phyloP scores from a whole-genome alignment of 441 rosid species.

The Geranium incanum region DNA sequence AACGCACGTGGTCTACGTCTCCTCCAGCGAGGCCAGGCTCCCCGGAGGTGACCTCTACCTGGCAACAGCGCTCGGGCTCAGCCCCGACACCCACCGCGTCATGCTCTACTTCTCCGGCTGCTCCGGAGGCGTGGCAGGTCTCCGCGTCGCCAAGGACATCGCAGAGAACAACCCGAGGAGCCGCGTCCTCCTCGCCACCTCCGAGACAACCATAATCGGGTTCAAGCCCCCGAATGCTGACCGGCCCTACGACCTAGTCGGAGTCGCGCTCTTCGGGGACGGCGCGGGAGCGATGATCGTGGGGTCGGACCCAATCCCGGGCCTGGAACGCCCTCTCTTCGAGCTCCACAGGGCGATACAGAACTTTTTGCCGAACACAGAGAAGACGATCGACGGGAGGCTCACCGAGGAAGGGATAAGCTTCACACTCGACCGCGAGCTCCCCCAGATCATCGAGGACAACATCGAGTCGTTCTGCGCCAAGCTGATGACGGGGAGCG shows the following conservation, averaged over 20 bases:
- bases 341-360: slow-evolving; percentile 87
- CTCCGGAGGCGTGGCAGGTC: slow-evolving; percentile 93
- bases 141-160: slow-evolving; percentile 85
- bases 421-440: slow-evolving; percentile 81
- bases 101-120: slow-evolving; percentile 82
- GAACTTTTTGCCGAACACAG: slow-evolving; percentile 71
- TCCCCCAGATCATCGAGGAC: slow-evolving; percentile 85
- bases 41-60: slow-evolving; percentile 86
- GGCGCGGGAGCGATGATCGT: slow-evolving; percentile 87
- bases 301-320: slow-evolving; percentile 57
- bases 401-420: slow-evolving; percentile 83
- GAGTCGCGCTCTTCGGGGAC: slow-evolving; percentile 88
- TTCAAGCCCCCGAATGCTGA: slow-evolving; percentile 79
- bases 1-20: slow-evolving; percentile 83
- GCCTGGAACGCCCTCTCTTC: slow-evolving; percentile 59
- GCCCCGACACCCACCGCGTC: slow-evolving; percentile 67
- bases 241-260: slow-evolving; percentile 88
- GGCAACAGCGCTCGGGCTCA: slow-evolving; percentile 68
- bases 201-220: slow-evolving; percentile 91
- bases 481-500: slow-evolving; percentile 38
- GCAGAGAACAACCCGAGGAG: slow-evolving; percentile 93
- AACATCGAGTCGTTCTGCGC: slow-evolving; percentile 69
- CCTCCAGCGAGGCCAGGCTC: slow-evolving; percentile 85
- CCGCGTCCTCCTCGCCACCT: slow-evolving; percentile 71
- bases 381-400: slow-evolving; percentile 71